These are phyloP conservation scores for Tricladium varicosporioides DNA, from an alignment of 2,329 filamentous ascomycete genomes.

Conservation along the genomic window DNA sequence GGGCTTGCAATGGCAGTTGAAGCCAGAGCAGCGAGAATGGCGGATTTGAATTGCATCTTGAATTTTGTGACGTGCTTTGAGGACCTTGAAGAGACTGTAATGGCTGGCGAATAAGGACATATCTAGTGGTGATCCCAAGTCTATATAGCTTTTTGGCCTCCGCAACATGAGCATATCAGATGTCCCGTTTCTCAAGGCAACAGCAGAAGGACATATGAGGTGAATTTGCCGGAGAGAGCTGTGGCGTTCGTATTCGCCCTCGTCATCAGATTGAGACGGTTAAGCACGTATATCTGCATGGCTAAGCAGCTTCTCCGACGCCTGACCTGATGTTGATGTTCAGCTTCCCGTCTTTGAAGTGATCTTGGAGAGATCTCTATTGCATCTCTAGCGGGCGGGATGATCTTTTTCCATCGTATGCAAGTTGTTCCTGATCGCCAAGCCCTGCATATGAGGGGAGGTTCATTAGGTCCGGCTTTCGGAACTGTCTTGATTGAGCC, in stretches of 20 bases:
- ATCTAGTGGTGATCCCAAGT: background rate
- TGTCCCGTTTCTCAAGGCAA: background rate
- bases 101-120: background rate
- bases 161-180: background rate
- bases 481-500: background rate
- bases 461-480: background rate
- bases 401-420: background rate
- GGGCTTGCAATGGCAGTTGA: constrained; percentile 4
- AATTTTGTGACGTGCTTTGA: background rate
- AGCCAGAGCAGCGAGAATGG: constrained; percentile 2
- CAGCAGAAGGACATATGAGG: background rate
- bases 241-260: background rate
- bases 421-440: background rate
- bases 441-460: background rate
- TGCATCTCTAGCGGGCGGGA: background rate
- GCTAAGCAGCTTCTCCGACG: background rate
- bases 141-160: background rate
- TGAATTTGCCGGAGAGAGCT: background rate
- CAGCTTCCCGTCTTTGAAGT: background rate
- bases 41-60: background rate
- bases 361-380: background rate
- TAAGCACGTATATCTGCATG: background rate
- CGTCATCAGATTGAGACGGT: background rate
- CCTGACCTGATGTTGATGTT: background rate
- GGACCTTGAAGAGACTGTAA: background rate